Conservation (phyloP, 345 rosid species). For the Citrus cavaleriei region DNA sequence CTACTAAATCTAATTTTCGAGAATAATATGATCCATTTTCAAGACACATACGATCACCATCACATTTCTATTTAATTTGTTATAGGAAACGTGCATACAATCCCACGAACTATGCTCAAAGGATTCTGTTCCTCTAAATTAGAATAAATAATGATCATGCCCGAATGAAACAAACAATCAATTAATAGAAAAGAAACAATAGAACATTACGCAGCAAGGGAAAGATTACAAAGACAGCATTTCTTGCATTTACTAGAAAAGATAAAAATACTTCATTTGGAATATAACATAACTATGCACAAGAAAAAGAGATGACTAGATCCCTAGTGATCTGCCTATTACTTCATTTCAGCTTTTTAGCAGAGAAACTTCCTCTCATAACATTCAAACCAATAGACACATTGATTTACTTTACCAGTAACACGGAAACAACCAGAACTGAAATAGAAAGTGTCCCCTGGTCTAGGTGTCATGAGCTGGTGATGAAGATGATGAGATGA, state of each 20-base stretch:
- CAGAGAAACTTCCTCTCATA: not conserved
- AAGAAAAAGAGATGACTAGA: not conserved
- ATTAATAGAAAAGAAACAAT: too few species aligned
- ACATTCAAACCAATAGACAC: not conserved
- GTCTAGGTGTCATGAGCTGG: not conserved
- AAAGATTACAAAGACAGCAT: not conserved
- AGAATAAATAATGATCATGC: too few species aligned
- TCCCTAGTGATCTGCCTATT: not conserved
- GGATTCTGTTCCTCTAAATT: too few species aligned
- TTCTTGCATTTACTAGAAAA: not conserved
- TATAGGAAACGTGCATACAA: too few species aligned
- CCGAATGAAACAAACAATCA: not conserved
- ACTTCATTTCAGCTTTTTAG: not conserved
- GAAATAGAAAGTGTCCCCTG: too few species aligned
- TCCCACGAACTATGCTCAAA: too few species aligned
- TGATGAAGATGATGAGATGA: not conserved
- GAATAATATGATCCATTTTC: too few species aligned
- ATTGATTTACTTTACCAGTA: not conserved
- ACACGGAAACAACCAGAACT: not conserved
- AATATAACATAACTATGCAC: not conserved
- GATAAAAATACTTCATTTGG: too few species aligned
- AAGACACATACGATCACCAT: too few species aligned
- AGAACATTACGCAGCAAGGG: too few species aligned
- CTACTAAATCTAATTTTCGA: too few species aligned
- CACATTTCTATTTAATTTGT: too few species aligned